Evolutionary conservation across 225 moss, liverwort and hornwort species (phyloP).

Genomic region (Lunularia cruciata): DNA sequence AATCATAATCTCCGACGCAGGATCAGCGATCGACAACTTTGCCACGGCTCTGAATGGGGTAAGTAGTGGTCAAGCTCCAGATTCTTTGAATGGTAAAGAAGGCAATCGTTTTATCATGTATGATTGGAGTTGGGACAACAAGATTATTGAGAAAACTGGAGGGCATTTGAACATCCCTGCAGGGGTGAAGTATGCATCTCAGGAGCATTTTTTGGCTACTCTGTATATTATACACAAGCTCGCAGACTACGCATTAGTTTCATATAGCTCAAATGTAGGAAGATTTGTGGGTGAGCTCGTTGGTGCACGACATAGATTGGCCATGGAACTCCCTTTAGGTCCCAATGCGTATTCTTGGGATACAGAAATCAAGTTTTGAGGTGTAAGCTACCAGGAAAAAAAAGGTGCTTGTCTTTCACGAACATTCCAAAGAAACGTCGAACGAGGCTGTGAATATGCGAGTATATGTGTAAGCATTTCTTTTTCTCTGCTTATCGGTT

Average conservation of each 20-base stretch:
- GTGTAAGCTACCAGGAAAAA: neutral
- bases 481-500: too few relatives aligned
- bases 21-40: conserved; percentile 27
- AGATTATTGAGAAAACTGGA: conserved; percentile 26
- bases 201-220: conserved; percentile 38
- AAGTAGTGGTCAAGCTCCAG: neutral
- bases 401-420: too few relatives aligned
- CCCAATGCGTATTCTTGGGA: conserved; percentile 34
- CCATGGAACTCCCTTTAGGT: conserved; percentile 11
- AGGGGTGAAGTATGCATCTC: conserved; percentile 26
- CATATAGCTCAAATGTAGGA: conserved; percentile 44
- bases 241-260: conserved; percentile 40
- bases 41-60: conserved; percentile 20
- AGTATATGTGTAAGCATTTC: too few relatives aligned
- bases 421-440: too few relatives aligned
- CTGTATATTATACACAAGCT: conserved; percentile 40
- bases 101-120: conserved; percentile 37
- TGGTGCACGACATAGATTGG: conserved; percentile 28
- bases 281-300: conserved; percentile 40
- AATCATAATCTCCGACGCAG: conserved; percentile 42
- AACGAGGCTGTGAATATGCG: too few relatives aligned
- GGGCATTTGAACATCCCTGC: conserved; percentile 31
- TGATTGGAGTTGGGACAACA: conserved; percentile 36
- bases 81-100: conserved; percentile 5
- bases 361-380: neutral